These are phyloP conservation scores for Lasiodiplodia sp. DNA, from an alignment of 2,329 filamentous ascomycete genomes.

Conservation along the genomic window DNA sequence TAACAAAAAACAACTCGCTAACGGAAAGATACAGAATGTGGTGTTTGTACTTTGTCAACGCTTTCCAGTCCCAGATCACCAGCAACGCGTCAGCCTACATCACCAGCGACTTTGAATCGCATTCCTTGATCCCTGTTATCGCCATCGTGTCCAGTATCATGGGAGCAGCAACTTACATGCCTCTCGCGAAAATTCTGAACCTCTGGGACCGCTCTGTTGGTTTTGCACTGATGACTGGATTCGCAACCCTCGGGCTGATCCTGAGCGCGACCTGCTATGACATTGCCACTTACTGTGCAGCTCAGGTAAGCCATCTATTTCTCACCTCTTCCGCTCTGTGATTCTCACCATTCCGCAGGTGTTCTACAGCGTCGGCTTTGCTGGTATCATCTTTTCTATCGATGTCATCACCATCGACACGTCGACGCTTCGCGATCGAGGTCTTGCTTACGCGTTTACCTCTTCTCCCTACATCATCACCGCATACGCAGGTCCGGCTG, in stretches of 20 bases:
- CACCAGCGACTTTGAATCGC: constrained; percentile 39
- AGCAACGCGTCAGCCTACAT: constrained; percentile 45
- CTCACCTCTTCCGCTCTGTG: background rate
- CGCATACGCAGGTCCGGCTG: constrained; percentile 67
- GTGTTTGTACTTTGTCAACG: constrained; percentile 53
- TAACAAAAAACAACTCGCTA: background rate
- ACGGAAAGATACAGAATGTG: constrained; percentile 28
- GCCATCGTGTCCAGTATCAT: constrained; percentile 39
- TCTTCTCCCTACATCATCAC: constrained; percentile 72
- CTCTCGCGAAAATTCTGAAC: constrained; percentile 73
- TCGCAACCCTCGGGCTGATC: constrained; percentile 55
- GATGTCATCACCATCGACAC: constrained; percentile 73
- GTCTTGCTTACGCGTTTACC: constrained; percentile 68
- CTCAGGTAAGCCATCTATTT: constrained; percentile 35
- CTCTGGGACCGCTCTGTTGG: constrained; percentile 72
- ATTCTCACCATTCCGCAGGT: constrained; percentile 50
- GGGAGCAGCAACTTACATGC: constrained; percentile 66
- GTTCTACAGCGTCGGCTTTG: constrained; percentile 56
- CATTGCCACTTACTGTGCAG: constrained; percentile 68
- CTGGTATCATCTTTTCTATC: constrained; percentile 68
- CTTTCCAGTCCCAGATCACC: constrained; percentile 48
- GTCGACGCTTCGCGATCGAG: constrained; percentile 69
- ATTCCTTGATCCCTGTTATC: constrained; percentile 40
- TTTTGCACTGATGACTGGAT: constrained; percentile 61
- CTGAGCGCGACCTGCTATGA: constrained; percentile 71